These are phyloP conservation scores for Candida nemodendra DNA, from an alignment of 805 yeast genomes.

Conservation along the genomic window DNA sequence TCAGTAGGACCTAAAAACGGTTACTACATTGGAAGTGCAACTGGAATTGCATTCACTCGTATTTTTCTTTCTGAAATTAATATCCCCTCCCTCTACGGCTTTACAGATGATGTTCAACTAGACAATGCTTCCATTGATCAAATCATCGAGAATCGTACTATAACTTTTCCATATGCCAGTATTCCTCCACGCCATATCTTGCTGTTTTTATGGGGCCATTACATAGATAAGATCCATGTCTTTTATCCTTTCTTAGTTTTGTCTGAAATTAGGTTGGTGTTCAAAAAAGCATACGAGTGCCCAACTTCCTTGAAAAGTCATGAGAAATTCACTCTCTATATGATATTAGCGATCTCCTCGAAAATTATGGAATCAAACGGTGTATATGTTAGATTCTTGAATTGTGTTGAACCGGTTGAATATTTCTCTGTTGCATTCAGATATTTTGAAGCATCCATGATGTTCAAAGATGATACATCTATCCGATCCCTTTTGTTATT, in stretches of 20 bases:
- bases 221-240: slow-evolving; percentile 4
- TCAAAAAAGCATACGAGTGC: background rate
- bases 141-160: background rate
- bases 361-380: background rate
- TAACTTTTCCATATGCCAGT: slow-evolving; percentile 1
- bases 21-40: slow-evolving; percentile 6
- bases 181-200: background rate
- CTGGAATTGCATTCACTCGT: slow-evolving; percentile 3
- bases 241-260: slow-evolving; percentile 3
- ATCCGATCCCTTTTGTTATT: background rate
- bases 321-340: slow-evolving; percentile 1
- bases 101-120: background rate
- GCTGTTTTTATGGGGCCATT: slow-evolving; percentile 1
- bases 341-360: slow-evolving; percentile 2
- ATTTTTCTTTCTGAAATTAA: slow-evolving; percentile 2
- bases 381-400: background rate
- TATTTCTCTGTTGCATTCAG: slow-evolving; percentile 4
- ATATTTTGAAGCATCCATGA: background rate
- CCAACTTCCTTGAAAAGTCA: background rate
- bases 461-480: background rate
- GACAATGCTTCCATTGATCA: background rate
- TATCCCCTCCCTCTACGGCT: background rate
- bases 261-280: background rate
- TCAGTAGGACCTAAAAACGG: background rate
- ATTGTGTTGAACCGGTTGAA: background rate